Conservation (phyloP, 106 monocot species). For the Allium sativum region DNA sequence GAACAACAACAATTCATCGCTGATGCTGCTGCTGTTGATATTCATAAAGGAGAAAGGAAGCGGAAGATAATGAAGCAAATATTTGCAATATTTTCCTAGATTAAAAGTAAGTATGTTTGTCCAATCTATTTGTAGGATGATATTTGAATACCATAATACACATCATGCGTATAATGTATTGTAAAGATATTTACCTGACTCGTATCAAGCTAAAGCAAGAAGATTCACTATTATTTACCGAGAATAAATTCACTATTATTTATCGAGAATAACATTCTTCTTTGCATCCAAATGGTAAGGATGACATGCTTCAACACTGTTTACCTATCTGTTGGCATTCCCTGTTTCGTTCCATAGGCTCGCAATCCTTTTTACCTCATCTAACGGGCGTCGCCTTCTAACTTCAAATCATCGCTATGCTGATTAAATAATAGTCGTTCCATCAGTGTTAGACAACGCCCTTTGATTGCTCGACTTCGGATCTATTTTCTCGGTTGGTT, state of each 20-base stretch:
- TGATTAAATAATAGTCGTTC: slow-evolving; percentile 45
- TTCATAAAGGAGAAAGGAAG: too few species aligned
- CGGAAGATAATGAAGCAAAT: too few species aligned
- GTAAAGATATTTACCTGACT: slow-evolving; percentile 39
- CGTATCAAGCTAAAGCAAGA: slow-evolving; percentile 52
- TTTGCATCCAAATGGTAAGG: slow-evolving; percentile 19
- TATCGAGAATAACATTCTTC: slow-evolving; percentile 18
- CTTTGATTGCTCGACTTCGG: slow-evolving; percentile 4
- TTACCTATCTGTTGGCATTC: slow-evolving; percentile 17
- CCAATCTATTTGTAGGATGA: too few species aligned
- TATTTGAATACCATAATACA: too few species aligned
- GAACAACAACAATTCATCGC: too few species aligned
- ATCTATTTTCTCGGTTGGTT: slow-evolving; percentile 3
- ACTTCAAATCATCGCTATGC: slow-evolving; percentile 50
- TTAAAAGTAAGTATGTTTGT: too few species aligned
- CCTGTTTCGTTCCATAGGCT: slow-evolving; percentile 17
- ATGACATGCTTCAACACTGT: slow-evolving; percentile 18
- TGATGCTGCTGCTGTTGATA: too few species aligned
- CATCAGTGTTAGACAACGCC: slow-evolving; percentile 29
- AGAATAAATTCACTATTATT: too few species aligned
- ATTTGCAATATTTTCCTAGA: too few species aligned
- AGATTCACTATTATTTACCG: slow-evolving; percentile 72
- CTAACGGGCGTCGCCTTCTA: slow-evolving; percentile 39
- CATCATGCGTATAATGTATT: background rate
- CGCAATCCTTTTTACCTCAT: slow-evolving; percentile 46